Base-by-base conservation (phyloP, 2,329 filamentous ascomycete species). In the Amesomyces nigricolor region DNA sequence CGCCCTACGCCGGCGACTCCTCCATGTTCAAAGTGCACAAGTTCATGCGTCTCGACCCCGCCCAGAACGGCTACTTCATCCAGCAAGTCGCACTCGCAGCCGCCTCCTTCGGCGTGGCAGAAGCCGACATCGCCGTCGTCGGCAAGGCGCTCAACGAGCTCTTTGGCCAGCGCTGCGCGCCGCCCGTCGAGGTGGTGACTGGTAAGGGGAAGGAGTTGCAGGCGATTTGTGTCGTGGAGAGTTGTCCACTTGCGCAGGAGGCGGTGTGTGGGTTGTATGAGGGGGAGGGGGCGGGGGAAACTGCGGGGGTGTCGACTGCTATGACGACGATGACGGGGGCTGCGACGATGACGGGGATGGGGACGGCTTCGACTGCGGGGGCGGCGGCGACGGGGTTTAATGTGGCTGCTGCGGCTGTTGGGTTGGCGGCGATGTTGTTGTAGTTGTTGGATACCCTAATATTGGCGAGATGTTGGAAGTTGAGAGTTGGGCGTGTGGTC, bases 1-100 rank as follows among this genome's bases (percentile, higher is more conserved):
- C 19, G 4, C 4, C 37, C 13, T 49, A 49, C 47, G 5, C n/a
- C 3, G 47, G 47, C 47, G 19, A 39, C 37, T 14, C 47, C 4
- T 49, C 47, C 47, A 49, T 49, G 47, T 49, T 42, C 47, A 16
- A 49, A 29, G 47, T 49, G 3, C 47, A 49, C 47, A 39, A 30
- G 37, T 49, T 49, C 9, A 49, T 49, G 47, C 11, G 40, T 16
- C 22, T 42, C 9, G 38, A 17, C 5, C 47, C 47, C 7, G 19
- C 37, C 13, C 14, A 49, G 17, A 35, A 39, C 3, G 47, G 47
- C 19, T 49, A 49, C 14, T 49, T 49, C 11, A 13, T 49, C 35
- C 47, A 49, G 47, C 47, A 49, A n/a, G 47, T 49, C 8, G 47
- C 35, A 4, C 19, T 49, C 17, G 47, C 47, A 3, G 47, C 17